These are phyloP conservation scores for Sarocladium brachiariae DNA, from an alignment of 2,329 filamentous ascomycete species.

Conservation along the genomic window DNA sequence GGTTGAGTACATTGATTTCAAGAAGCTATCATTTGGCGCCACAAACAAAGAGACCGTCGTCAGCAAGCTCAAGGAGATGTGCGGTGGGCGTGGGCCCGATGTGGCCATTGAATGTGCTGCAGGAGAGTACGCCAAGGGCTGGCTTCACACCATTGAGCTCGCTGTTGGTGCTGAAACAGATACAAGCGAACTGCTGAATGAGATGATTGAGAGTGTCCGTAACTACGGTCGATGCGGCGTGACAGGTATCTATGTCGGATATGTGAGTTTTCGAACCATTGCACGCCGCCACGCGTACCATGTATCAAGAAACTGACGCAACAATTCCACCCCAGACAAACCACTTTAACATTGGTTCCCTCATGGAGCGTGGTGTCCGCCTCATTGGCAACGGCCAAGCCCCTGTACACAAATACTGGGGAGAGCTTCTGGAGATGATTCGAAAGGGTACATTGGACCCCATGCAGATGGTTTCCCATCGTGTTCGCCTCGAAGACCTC, in stretches of 20 bases:
- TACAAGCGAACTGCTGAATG: constrained; percentile 72
- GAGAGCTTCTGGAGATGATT: constrained; percentile 64
- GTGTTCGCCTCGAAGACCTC: constrained; percentile 66
- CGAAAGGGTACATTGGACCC: constrained; percentile 64
- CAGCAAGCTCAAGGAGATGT: constrained; percentile 65
- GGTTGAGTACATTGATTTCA: constrained; percentile 64
- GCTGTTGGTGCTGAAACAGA: constrained; percentile 70
- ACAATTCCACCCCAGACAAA: constrained; percentile 48
- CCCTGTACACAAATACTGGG: constrained; percentile 80
- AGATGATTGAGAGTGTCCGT: constrained; percentile 68
- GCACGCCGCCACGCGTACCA: no score
- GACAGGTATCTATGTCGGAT: constrained; percentile 62
- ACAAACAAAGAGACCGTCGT: constrained; percentile 57
- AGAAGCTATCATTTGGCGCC: constrained; percentile 49
- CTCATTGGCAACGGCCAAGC: constrained; percentile 62
- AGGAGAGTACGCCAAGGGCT: constrained; percentile 55
- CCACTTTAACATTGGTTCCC: constrained; percentile 73
- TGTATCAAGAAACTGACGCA: not conserved
- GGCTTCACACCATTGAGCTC: constrained; percentile 53
- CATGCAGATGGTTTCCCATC: constrained; percentile 73
- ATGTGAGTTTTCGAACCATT: constrained; percentile 37
- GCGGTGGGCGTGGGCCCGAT: constrained; percentile 66
- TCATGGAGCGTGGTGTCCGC: constrained; percentile 83
- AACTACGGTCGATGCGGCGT: constrained; percentile 70
- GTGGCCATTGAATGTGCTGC: constrained; percentile 62